A percentile compares a stretch with the other conserved stretches of the same genome.
These are phyloP conservation scores for Diaporthe citri DNA, from an alignment of 2,329 filamentous ascomycete species.

Conservation along the genomic window DNA sequence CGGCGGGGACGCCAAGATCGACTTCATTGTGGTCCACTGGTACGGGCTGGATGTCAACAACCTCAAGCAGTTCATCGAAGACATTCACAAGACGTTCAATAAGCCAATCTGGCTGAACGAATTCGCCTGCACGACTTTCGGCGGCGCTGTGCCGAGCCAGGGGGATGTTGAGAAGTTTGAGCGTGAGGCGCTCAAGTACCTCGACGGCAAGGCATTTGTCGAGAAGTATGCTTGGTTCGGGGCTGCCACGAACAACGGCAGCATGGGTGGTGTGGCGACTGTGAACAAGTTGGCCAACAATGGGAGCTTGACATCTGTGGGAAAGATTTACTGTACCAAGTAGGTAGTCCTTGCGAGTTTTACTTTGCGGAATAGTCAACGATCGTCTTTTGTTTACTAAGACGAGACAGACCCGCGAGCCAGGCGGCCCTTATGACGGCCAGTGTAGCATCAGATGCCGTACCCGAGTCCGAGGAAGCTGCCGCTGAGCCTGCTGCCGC, in stretches of 20 bases:
- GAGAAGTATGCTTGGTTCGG: conserved; percentile 36
- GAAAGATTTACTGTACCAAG: conserved; percentile 32
- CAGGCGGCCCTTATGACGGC: background rate
- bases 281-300: conserved; percentile 30
- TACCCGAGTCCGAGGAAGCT: background rate
- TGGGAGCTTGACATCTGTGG: conserved; percentile 27
- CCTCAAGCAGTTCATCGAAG: conserved; percentile 26
- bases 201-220: conserved; percentile 32
- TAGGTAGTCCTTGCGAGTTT: conserved; percentile 15
- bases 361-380: background rate
- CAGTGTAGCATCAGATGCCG: background rate
- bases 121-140: conserved; percentile 35
- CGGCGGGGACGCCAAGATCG: conserved; percentile 22
- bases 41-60: conserved; percentile 31
- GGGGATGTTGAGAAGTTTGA: conserved; percentile 28
- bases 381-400: conserved; percentile 7
- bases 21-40: conserved; percentile 35
- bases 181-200: conserved; percentile 28
- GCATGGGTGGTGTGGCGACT: conserved; percentile 33
- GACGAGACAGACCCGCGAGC: conserved; percentile 7
- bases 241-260: conserved; percentile 4
- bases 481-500: background rate
- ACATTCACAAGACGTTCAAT: conserved; percentile 33
- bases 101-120: conserved; percentile 36
- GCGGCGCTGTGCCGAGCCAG: conserved; percentile 18